Evolutionary conservation across 1,284 basidiomycete genomes (phyloP).

Genomic region (Termitomyces sp.): DNA sequence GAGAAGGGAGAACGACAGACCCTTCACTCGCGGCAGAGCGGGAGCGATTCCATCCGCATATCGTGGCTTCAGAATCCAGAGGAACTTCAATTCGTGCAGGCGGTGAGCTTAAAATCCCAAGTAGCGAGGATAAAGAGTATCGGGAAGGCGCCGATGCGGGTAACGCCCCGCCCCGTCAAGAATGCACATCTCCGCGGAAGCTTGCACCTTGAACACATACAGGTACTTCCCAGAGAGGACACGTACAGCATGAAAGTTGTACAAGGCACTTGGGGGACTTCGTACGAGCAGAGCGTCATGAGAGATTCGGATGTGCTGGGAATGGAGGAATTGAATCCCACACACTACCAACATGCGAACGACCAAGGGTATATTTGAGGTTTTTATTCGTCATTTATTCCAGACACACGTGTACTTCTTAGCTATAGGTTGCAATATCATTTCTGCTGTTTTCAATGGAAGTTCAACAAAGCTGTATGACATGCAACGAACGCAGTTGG

Average conservation of each 20-base stretch:
- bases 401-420: background rate
- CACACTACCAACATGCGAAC: background rate
- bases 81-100: constrained; percentile 5
- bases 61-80: constrained; percentile 20
- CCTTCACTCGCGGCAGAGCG: background rate
- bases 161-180: constrained; percentile 29
- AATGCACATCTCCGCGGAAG: constrained; percentile 22
- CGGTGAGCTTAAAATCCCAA: constrained; percentile 10
- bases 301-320: constrained; percentile 27
- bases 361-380: background rate
- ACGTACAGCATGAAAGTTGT: constrained; percentile 19
- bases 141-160: constrained; percentile 33
- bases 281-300: constrained; percentile 18
- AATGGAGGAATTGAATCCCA: constrained; percentile 14
- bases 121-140: constrained; percentile 36
- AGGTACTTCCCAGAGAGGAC: constrained; percentile 19
- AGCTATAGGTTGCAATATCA: background rate
- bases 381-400: background rate
- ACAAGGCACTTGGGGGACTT: constrained; percentile 19
- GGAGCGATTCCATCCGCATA: constrained; percentile 19
- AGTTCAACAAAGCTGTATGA: background rate
- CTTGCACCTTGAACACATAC: constrained; percentile 28
- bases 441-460: background rate
- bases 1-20: background rate
- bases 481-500: background rate